Evolutionary conservation across 1,284 basidiomycete genomes (phyloP).

Genomic region (Sanghuangporus weigelae): DNA sequence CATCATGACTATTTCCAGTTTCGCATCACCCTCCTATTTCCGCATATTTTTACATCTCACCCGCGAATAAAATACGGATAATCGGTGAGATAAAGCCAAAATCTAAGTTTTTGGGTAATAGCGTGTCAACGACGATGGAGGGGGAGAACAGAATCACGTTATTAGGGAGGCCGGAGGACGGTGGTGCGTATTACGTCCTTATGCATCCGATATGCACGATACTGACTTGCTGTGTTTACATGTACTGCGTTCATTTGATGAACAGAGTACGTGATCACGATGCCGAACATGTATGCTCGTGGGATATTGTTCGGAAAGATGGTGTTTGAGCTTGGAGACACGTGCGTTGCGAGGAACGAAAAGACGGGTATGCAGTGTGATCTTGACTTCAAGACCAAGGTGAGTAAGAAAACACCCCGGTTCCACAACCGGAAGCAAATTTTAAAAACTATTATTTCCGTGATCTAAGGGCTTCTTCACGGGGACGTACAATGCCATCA

Average conservation of each 20-base stretch:
- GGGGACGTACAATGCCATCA: slow-evolving; percentile 90
- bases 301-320: slow-evolving; percentile 98
- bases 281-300: slow-evolving; percentile 98
- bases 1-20: slow-evolving; percentile 39
- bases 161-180: slow-evolving; percentile 79
- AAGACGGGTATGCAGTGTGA: slow-evolving; percentile 74
- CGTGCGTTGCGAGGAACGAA: slow-evolving; percentile 82
- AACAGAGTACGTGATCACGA: slow-evolving; percentile 79
- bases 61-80: slow-evolving; percentile 80
- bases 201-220: not conserved
- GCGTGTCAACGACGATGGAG: slow-evolving; percentile 93
- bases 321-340: slow-evolving; percentile 94
- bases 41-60: slow-evolving; percentile 95
- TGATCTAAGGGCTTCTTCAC: slow-evolving; percentile 85
- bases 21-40: slow-evolving; percentile 95
- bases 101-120: slow-evolving; percentile 95
- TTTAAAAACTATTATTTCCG: not conserved
- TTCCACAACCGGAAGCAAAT: not conserved
- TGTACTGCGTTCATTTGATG: not conserved
- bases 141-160: slow-evolving; percentile 88
- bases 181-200: slow-evolving; percentile 47
- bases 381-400: slow-evolving; percentile 98
- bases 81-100: slow-evolving; percentile 95
- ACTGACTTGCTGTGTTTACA: slow-evolving; percentile 15
- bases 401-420: slow-evolving; percentile 23